phyloP scores from a whole-genome alignment of 2,329 filamentous ascomycete species.

The Karstenula rhodostoma region DNA sequence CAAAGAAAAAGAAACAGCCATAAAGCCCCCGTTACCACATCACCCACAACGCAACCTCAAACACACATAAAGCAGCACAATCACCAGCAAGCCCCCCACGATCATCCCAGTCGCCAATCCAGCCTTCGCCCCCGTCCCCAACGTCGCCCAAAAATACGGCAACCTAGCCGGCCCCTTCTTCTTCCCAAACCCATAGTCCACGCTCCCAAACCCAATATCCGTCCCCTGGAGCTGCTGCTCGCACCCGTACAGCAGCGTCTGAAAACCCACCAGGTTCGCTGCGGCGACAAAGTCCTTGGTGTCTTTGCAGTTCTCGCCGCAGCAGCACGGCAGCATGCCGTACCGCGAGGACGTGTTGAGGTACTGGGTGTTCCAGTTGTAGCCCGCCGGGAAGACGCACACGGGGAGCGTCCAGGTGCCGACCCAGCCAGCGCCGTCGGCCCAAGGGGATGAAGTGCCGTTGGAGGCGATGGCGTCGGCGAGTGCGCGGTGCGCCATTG shows the following conservation, averaged over 20 bases:
- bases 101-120: constrained; percentile 8
- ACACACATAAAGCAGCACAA: background rate
- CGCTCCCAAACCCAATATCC: background rate
- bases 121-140: constrained; percentile 1
- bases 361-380: constrained; percentile 7
- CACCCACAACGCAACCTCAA: background rate
- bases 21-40: background rate
- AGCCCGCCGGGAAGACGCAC: background rate
- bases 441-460: constrained; percentile 1
- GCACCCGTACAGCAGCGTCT: constrained; percentile 10
- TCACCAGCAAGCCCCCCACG: background rate
- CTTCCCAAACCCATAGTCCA: constrained; percentile 9
- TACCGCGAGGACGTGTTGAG: constrained; percentile 6
- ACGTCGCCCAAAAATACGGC: constrained; percentile 5
- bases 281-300: constrained; percentile 8
- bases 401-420: constrained; percentile 10
- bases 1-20: background rate
- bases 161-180: background rate
- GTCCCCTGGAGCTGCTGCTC: constrained; percentile 8
- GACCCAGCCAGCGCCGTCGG: constrained; percentile 7
- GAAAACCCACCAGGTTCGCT: constrained; percentile 1
- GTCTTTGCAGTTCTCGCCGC: constrained; percentile 4
- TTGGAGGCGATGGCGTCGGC: constrained; percentile 1
- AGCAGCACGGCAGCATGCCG: constrained; percentile 9
- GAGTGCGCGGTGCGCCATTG: background rate